Conservation (phyloP, 169 alveolate genomes). For the Perkinsus olseni region DNA sequence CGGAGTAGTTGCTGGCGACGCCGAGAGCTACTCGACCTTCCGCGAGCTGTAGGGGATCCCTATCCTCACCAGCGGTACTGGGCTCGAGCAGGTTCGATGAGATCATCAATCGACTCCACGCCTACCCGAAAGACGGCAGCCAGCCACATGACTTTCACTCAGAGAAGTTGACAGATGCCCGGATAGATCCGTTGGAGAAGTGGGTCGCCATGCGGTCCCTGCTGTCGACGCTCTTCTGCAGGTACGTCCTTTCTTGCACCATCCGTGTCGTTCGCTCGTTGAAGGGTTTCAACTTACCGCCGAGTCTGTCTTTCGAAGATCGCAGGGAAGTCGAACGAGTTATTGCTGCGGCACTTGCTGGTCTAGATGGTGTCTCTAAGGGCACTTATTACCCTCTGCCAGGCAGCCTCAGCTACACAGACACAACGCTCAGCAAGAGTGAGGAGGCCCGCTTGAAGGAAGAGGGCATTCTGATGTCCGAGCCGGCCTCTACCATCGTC, state of each 20-base stretch:
- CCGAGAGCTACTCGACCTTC: conserved; percentile 9
- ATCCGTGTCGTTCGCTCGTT: too few relatives aligned
- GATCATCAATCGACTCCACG: too few relatives aligned
- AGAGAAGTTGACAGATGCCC: too few relatives aligned
- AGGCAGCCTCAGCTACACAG: conserved; percentile 10
- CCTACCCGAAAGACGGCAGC: too few relatives aligned
- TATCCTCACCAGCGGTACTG: too few relatives aligned
- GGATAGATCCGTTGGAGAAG: too few relatives aligned
- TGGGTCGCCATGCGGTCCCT: too few relatives aligned
- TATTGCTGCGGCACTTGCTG: conserved; percentile 15
- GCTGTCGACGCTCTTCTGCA: too few relatives aligned
- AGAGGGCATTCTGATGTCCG: conserved; percentile 30
- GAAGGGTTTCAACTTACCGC: too few relatives aligned
- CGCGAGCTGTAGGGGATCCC: not conserved
- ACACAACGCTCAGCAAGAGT: conserved; percentile 11
- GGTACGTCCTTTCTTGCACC: too few relatives aligned
- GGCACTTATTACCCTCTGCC: conserved; percentile 28
- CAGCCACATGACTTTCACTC: too few relatives aligned
- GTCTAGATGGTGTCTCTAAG: conserved; percentile 17
- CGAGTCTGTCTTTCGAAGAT: too few relatives aligned
- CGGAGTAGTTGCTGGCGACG: conserved; percentile 24
- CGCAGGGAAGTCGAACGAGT: conserved; percentile 21
- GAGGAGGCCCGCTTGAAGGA: conserved; percentile 24
- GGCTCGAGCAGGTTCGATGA: not conserved
- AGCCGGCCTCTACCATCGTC: conserved; percentile 17